Conservation (phyloP, 1,139 yeast species). For the Pichia sp. region DNA sequence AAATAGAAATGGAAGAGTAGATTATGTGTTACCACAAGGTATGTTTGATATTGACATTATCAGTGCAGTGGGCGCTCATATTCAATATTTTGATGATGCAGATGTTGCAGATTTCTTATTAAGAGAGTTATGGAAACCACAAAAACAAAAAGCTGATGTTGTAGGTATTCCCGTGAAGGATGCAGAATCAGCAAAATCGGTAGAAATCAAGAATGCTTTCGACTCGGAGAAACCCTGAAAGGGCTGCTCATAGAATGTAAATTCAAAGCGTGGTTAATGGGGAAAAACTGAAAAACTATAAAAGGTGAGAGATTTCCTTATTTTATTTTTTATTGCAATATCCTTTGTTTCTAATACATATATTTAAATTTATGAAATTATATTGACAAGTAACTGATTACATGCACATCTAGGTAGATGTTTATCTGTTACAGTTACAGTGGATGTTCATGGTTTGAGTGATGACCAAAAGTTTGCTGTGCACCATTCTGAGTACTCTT, state of each 20-base stretch:
- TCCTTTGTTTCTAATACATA: not conserved
- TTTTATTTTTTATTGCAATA: not conserved
- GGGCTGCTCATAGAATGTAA: not conserved
- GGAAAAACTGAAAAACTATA: not conserved
- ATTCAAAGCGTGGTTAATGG: too few relatives aligned
- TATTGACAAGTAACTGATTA: too few relatives aligned
- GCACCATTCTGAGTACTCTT: conserved; percentile 34
- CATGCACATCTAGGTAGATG: not conserved
- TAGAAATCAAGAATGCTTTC: not conserved
- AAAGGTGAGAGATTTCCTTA: not conserved
- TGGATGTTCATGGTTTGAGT: conserved; percentile 4
- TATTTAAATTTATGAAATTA: too few relatives aligned
- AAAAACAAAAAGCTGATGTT: not conserved
- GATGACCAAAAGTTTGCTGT: conserved; percentile 29
- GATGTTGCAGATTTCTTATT: conserved; percentile 78
- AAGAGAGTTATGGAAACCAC: conserved; percentile 37
- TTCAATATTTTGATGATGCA: conserved; percentile 80
- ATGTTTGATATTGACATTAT: conserved; percentile 72
- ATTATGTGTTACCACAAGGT: conserved; percentile 74
- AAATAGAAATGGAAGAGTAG: conserved; percentile 72
- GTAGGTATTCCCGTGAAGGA: not conserved
- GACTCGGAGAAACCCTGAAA: not conserved
- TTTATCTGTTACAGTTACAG: not conserved
- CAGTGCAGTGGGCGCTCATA: conserved; percentile 80
- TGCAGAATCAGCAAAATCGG: not conserved